Base-by-base conservation (phyloP, 2,329 filamentous ascomycete species). In the Ceratocystis diversiconidia region DNA sequence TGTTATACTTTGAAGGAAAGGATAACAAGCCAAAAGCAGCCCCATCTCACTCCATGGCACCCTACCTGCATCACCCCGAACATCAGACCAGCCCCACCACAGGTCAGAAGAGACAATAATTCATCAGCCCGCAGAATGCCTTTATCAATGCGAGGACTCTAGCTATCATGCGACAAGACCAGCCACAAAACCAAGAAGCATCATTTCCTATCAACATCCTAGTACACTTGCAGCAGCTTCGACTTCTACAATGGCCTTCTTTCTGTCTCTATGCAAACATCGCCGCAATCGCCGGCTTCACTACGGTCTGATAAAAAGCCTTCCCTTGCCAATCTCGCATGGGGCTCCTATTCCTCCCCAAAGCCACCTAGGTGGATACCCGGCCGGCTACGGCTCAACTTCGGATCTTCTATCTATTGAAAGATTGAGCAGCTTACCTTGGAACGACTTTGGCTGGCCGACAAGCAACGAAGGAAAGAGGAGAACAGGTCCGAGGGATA, bases 11-110 rank as follows among this genome's bases (percentile, higher is more conserved):
- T 15, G 17, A 48, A 48, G 19, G 8, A 48, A 48, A 19, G 8
- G 19, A 22, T 48, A 48, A n/a, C 46, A 19, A 2, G 46, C 46
- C 46, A n/a, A 48, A n/a, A 15, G 46, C 46, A 41, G 36, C 10
- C 12, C 12, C 36, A 48, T 48, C 46, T n/a, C 46, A 19, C 17
- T 68, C 88, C 85, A 0, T 85, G 19, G 8, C 50, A 25, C 25
- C 7, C 50, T 25, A 22, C 25, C 50, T 55, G 19, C 50, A 25
- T 55, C 50, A 30, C 50, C 50, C 50, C 50, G 50, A 55, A 55
- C 25, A 55, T 55, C 50, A 55, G 50, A 55, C 25, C 50, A 55
- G 50, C 25, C 50, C 50, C 12, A 25, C 12, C 50, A 28, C 50
- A 28, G 8, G 50, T 48, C 17, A 48, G 17, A 48, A 22, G 25